phyloP scores from a whole-genome alignment of 306 rosid species.

The Lithocarpus polystachyus region DNA sequence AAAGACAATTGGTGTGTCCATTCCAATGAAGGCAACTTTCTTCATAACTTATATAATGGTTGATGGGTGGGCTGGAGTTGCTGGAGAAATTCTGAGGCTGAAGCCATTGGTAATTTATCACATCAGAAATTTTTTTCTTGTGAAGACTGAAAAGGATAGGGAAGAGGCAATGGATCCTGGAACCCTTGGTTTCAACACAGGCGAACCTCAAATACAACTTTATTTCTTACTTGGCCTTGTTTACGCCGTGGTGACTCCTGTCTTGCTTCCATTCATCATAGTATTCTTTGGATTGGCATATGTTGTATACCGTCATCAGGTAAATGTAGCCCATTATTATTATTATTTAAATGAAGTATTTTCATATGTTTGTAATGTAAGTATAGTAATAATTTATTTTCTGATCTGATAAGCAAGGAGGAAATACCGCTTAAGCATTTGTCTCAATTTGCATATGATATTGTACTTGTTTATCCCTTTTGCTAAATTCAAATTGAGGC shows the following conservation, averaged over 20 bases:
- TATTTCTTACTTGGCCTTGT: conserved; percentile 97
- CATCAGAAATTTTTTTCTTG: conserved; percentile 65
- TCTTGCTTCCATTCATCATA: conserved; percentile 85
- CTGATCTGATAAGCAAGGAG: background rate
- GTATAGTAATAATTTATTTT: background rate
- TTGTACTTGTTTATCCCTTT: background rate
- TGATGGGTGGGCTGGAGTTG: conserved; percentile 99
- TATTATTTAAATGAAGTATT: background rate
- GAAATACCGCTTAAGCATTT: background rate
- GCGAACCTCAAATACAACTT: conserved; percentile 96
- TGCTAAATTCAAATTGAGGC: background rate
- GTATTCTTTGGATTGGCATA: conserved; percentile 85
- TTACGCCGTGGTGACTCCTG: conserved; percentile 82
- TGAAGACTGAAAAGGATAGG: conserved; percentile 95
- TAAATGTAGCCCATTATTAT: conserved; percentile 18
- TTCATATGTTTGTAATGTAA: background rate
- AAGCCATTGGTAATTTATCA: conserved; percentile 86
- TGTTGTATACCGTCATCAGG: conserved; percentile 95
- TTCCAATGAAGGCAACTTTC: conserved; percentile 99
- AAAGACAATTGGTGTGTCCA: conserved; percentile 83
- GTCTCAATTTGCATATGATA: background rate
- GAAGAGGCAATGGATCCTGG: conserved; percentile 99
- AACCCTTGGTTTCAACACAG: conserved; percentile 82
- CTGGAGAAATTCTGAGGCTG: conserved; percentile 89
- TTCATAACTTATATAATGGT: conserved; percentile 97